Conservation (phyloP, 805 yeast genomes). For the Lipomyces mesembrius region DNA sequence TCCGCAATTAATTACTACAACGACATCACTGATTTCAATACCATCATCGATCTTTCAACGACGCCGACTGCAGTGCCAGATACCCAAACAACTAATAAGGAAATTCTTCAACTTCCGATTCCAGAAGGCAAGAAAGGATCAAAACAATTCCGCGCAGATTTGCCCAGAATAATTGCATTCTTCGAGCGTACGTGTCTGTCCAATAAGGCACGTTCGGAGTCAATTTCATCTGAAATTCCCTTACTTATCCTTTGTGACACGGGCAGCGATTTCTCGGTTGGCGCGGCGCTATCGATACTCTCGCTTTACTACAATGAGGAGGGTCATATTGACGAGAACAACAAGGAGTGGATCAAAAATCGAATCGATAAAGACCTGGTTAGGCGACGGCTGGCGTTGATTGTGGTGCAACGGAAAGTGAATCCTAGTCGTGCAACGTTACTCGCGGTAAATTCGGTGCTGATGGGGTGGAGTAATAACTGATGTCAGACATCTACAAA, state of each 20-base stretch:
- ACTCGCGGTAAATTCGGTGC: slow-evolving; percentile 65
- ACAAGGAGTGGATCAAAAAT: slow-evolving; percentile 32
- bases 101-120: slow-evolving; percentile 34
- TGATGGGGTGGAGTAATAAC: slow-evolving; percentile 51
- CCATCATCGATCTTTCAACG: slow-evolving; percentile 37
- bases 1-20: background rate
- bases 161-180: slow-evolving; percentile 52
- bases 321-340: slow-evolving; percentile 46
- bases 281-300: slow-evolving; percentile 60
- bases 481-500: background rate
- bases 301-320: slow-evolving; percentile 52
- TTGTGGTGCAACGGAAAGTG: slow-evolving; percentile 56
- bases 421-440: slow-evolving; percentile 81
- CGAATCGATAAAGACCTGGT: slow-evolving; percentile 57
- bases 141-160: slow-evolving; percentile 55
- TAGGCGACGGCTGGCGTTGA: slow-evolving; percentile 58
- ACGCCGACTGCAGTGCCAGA: slow-evolving; percentile 14
- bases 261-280: slow-evolving; percentile 70
- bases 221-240: slow-evolving; percentile 29
- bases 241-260: slow-evolving; percentile 62
- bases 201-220: background rate
- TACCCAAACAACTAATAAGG: background rate
- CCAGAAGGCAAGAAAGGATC: slow-evolving; percentile 64
- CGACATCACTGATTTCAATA: slow-evolving; percentile 12
- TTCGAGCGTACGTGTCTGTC: slow-evolving; percentile 30